Evolutionary conservation across 805 yeast genomes (phyloP), one percentile per base, ranked within the genome.

Genomic region (Sungouiella blattae): DNA sequence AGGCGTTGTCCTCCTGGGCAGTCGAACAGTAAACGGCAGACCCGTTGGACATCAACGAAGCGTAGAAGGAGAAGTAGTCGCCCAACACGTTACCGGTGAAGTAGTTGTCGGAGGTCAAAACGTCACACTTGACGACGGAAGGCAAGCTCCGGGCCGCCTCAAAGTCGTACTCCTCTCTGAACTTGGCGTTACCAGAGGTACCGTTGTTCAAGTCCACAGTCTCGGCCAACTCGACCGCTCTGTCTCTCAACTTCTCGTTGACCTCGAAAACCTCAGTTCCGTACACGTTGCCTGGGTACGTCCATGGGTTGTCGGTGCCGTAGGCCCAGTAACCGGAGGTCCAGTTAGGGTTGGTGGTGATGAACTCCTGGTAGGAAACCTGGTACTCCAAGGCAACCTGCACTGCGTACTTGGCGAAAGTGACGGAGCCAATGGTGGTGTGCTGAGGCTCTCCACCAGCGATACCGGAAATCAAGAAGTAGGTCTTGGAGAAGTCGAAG

Each of bases 1-100:
- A 64, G 12, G 85, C 85, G 52, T 77, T 75, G 52, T 80, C 86
- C 56, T 80, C 86, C 56, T 78, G 83, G 36, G 80, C 82, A 29
- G 83, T 71, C 28, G 78, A 53, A 55, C 83, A 76, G 63, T 77
- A 79, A 11, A 57, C 59, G 18, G 76, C 83, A 25, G 79, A 67
- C 36, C 78, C 79, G 49, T 80, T 79, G 45, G 83, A 72, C 53
- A 78, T 55, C 43, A 77, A 45, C 11, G 46, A 41, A 23, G 81
- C 67, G 50, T 62, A 72, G 53, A 66, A 64, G 17, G 67, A 53
- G 51, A 77, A 75, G 47, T 76, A 62, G 48, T 75, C 71, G 40
- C 69, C 72, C 47, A 79, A 64, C 11, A 57, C 55, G 33, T 65
- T 57, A 41, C 85, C 86, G 30, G 69, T 64, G 70, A 71, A 80